Evolutionary conservation across 441 rosid species (phyloP), one percentile per base, ranked within the genome.

Genomic region (Populus hybrid): DNA sequence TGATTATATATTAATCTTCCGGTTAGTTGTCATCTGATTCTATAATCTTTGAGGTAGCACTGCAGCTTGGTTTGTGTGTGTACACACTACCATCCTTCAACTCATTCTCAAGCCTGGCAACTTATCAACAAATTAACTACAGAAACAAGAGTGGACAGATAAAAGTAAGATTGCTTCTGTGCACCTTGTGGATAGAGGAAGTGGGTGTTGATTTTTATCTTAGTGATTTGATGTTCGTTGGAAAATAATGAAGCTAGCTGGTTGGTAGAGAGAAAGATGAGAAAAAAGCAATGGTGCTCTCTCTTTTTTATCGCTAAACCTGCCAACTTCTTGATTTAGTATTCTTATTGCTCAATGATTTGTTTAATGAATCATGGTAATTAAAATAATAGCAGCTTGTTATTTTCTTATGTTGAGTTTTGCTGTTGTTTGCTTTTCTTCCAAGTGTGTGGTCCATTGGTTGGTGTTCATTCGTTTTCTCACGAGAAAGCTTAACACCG

Each of bases 391-490:
- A 67, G 66, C 57, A 73, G 36, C 30, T 74, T 68, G 75, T 73
- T 67, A 73, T 78, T 78, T 73, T 67, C 61, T 10, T 63, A 69
- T 69, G 16, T 68, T 3, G 9, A 10, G 36, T n/a, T 18, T 38
- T 79, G 18, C 64, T 57, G 70, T 59, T 14, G 23, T 79, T 74
- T 75, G 46, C 81, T 36, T 73, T 78, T 67, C 68, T 72, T 72
- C 57, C 19, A 38, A 9, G 0, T 28, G 10, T 68, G 34, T 57
- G 34, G 61, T 59, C 46, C 32, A 74, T 68, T 53, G 67, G 72
- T 12, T 75, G 50, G 53, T 68, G 24, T 14, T 35, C 5, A 7
- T 35, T 59, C 69, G 14, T 32, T 75, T 36, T 76, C 69, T 35
- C 24, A 11, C 50, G 35, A 23, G 69, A 69, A 23, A 24, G 18